A percentile compares a stretch with the other conserved stretches of the same genome.
These are phyloP conservation scores for Trichomonas tenax DNA, from an alignment of 208 protist genomes.

Conservation along the genomic window DNA sequence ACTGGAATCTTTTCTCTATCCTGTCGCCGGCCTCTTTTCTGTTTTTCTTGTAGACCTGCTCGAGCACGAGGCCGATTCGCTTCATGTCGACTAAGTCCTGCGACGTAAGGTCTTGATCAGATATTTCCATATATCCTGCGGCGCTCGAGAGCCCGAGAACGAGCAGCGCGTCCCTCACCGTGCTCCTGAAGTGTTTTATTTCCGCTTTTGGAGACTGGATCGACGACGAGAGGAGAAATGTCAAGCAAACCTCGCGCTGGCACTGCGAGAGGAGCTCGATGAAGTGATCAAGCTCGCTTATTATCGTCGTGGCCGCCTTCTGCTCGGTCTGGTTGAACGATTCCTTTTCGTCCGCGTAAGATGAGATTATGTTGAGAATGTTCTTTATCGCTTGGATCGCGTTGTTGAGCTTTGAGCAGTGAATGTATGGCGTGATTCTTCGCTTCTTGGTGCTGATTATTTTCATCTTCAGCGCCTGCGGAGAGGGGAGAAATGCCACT, in stretches of 20 bases:
- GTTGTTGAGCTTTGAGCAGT: neutral
- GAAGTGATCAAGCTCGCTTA: neutral
- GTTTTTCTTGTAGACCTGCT: neutral
- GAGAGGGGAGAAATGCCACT: neutral
- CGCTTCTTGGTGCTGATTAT: neutral
- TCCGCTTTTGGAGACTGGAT: neutral
- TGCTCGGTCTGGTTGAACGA: neutral
- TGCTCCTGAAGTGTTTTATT: neutral
- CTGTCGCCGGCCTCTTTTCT: neutral
- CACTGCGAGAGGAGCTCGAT: neutral
- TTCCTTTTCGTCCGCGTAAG: neutral
- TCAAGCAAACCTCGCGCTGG: neutral
- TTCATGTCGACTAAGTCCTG: slow-evolving; percentile 6
- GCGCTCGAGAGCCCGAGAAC: neutral
- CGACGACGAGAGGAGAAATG: neutral
- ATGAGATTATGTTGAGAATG: neutral
- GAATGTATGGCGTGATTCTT: neutral
- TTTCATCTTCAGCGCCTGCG: neutral
- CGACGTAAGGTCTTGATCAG: neutral
- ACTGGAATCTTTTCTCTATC: neutral
- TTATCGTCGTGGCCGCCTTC: neutral
- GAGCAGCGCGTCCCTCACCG: neutral
- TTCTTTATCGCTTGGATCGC: neutral
- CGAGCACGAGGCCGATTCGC: neutral
- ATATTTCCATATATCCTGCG: neutral